Base-by-base conservation (phyloP, 2,329 filamentous ascomycete genomes). In the Monilinia fructicola region DNA sequence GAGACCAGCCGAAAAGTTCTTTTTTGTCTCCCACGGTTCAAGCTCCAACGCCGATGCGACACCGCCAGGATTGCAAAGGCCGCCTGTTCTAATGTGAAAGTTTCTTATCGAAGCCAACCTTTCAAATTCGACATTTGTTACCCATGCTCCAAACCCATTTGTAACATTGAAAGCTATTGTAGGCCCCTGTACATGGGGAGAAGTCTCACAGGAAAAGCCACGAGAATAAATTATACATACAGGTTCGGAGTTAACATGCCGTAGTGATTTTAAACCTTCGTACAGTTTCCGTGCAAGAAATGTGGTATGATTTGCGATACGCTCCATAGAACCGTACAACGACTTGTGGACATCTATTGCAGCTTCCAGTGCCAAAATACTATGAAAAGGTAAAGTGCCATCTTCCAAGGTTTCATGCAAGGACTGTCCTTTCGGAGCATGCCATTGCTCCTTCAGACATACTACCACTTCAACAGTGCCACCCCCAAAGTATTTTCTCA, bases 391-490 rank as follows among this genome's bases (percentile, higher is more conserved):
- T 4, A 97, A 77, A 0, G 94, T 97, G 1, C 94, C 95, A 76
- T 99, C 94, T 77, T 99, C 94, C 2, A 98, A 81, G 46, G 87
- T 85, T 68, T 93, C 90, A 74, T 98, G 94, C 3, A 96, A 79
- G 40, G 85, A 85, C 31, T 84, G 79, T 9, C 83, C 81, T 76
- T 96, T 97, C 50, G 85, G 84, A 1, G 87, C 90, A 80, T 97
- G 92, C 91, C 93, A 97, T 70, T 89, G 84, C 73, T 92, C 88
- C 69, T 87, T 89, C n/a, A 87, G 76, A 69, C 87, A 90, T 1
- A 92, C 83, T 0, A 97, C 92, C 84, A 94, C 90, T 73, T 97
- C 93, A 0, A 97, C 94, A 0, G 94, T 98, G 4, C 95, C 95
- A 9, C 94, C 95, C 7, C 94, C 94, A 78, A 99, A 99, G 74